Conservation (phyloP, 2,329 filamentous ascomycete genomes). For the Neofusicoccum umdonicola region DNA sequence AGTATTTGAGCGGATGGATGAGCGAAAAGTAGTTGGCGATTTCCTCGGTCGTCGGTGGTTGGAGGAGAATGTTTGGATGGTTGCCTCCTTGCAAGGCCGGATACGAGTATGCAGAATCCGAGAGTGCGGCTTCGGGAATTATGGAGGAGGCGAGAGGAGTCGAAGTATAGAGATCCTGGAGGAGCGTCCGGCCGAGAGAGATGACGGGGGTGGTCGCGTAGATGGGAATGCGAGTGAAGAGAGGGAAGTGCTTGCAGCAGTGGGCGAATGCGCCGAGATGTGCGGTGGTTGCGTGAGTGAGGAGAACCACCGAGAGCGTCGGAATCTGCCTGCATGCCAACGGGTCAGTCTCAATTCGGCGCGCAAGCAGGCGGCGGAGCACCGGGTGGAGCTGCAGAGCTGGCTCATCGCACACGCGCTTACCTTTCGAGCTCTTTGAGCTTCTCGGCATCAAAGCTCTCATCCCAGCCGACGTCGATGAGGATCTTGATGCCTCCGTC, state of each 20-base stretch:
- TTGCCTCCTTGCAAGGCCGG: conserved; percentile 53
- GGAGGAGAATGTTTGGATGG: conserved; percentile 54
- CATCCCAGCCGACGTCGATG: conserved; percentile 94
- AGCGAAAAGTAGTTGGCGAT: conserved; percentile 89
- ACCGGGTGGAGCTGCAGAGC: not conserved
- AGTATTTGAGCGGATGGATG: conserved; percentile 93
- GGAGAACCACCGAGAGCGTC: conserved; percentile 86
- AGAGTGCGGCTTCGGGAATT: conserved; percentile 70
- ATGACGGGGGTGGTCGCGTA: conserved; percentile 95
- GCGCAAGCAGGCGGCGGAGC: not conserved
- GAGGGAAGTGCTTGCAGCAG: conserved; percentile 93
- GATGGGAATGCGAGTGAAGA: conserved; percentile 87
- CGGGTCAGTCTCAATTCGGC: not conserved
- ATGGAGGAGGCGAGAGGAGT: conserved; percentile 84
- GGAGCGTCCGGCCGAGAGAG: conserved; percentile 82
- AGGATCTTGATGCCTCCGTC: conserved; percentile 96
- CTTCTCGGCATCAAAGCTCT: conserved; percentile 78
- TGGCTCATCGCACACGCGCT: not conserved
- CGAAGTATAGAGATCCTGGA: conserved; percentile 90
- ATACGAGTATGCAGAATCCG: conserved; percentile 56
- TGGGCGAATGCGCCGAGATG: conserved; percentile 93
- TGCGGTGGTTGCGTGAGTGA: conserved; percentile 88
- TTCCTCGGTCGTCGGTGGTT: conserved; percentile 78
- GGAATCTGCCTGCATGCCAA: conserved; percentile 69
- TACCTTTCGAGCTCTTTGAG: conserved; percentile 89